Conservation (phyloP, 176 grass and related monocot species). For the Puccinellia tenuiflora region DNA sequence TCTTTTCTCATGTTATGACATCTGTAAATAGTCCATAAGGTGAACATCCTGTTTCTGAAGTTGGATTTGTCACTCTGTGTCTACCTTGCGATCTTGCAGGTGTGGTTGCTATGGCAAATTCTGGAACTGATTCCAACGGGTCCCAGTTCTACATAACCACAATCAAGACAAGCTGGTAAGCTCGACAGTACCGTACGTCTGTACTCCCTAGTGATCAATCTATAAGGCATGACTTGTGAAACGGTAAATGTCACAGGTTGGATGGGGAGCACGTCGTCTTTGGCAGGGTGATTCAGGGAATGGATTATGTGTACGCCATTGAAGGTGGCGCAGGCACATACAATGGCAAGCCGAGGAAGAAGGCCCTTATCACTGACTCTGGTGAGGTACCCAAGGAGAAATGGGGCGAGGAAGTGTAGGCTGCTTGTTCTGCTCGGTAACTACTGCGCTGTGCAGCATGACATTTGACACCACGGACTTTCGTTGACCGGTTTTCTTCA, state of each 20-base stretch:
- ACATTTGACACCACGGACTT: too few species aligned
- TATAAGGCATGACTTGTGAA: not conserved
- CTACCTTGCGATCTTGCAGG: conserved; percentile 40
- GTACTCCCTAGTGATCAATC: too few species aligned
- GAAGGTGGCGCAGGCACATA: conserved; percentile 94
- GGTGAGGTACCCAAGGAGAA: conserved; percentile 85
- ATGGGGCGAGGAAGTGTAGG: conserved; percentile 51
- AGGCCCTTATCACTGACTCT: conserved; percentile 61
- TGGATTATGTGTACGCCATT: conserved; percentile 82
- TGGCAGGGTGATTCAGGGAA: conserved; percentile 85
- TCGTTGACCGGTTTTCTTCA: too few species aligned
- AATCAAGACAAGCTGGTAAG: conserved; percentile 85
- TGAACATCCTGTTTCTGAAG: not conserved
- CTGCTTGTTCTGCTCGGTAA: not conserved
- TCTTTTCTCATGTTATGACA: too few species aligned
- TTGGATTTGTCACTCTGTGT: not conserved
- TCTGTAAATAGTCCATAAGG: too few species aligned
- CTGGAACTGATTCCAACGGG: conserved; percentile 76
- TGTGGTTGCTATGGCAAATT: conserved; percentile 76
- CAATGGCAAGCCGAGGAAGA: conserved; percentile 90
- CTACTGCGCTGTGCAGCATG: too few species aligned
- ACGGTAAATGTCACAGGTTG: conserved; percentile 49
- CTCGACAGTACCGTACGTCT: too few species aligned
- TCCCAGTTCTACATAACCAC: conserved; percentile 99
- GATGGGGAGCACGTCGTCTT: conserved; percentile 92